Conservation (phyloP, 352 stramenopile genomes). For the Pythium sukuiense region DNA sequence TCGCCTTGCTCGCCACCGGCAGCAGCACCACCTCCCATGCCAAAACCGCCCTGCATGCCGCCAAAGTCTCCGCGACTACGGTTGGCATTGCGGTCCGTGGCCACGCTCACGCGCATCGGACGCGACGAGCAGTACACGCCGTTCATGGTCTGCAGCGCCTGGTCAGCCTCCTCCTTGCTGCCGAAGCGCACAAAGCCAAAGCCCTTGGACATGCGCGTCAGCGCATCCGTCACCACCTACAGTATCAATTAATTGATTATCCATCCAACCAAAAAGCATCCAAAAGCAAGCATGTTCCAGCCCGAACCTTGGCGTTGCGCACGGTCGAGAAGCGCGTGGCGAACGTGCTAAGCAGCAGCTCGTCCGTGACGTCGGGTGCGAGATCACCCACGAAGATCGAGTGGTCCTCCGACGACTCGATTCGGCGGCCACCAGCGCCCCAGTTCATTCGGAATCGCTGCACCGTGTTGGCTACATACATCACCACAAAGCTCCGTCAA, state of each 20-base stretch:
- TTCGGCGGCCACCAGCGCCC: constrained; percentile 83
- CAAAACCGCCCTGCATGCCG: constrained; percentile 7
- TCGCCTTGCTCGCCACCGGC: constrained; percentile 46
- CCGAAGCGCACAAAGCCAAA: constrained; percentile 93
- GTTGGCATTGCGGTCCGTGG: constrained; percentile 72
- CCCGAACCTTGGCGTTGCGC: constrained; percentile 70
- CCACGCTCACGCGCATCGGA: constrained; percentile 88
- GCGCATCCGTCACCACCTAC: constrained; percentile 83
- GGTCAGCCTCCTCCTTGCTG: constrained; percentile 84
- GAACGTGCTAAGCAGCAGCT: constrained; percentile 86
- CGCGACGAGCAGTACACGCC: constrained; percentile 86
- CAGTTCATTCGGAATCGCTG: constrained; percentile 93
- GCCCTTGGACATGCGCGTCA: constrained; percentile 90
- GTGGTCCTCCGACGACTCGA: constrained; percentile 83
- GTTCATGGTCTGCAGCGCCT: constrained; percentile 90
- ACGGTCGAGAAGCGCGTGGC: constrained; percentile 76
- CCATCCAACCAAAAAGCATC: no score
- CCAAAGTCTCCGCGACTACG: constrained; percentile 22
- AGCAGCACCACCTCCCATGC: constrained; percentile 19
- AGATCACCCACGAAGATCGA: constrained; percentile 93
- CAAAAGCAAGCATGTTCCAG: no score
- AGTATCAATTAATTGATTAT: no score
- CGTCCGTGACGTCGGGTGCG: constrained; percentile 87
- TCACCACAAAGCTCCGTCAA: not conserved
- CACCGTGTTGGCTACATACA: constrained; percentile 72